phyloP scores from a whole-genome alignment of 805 yeast species.

The Barnettozyma salicaria region DNA sequence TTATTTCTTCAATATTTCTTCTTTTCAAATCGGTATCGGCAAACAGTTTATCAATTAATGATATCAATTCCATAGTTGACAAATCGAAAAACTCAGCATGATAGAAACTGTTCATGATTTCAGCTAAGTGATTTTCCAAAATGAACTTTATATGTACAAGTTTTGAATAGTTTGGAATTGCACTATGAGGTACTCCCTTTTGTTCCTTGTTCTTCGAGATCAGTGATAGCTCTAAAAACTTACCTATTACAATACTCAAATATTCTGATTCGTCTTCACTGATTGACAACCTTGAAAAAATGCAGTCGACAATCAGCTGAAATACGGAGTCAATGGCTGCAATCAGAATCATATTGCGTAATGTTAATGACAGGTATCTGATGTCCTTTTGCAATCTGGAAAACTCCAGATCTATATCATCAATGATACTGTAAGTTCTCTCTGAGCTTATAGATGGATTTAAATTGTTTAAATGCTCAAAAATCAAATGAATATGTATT shows the following conservation, averaged over 20 bases:
- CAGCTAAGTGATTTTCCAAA: conserved; percentile 32
- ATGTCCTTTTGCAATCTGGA: conserved; percentile 7
- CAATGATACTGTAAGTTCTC: conserved; percentile 12
- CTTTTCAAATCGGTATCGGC: conserved; percentile 35
- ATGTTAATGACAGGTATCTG: conserved; percentile 4
- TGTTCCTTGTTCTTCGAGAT: conserved; percentile 9
- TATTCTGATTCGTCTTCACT: conserved; percentile 24
- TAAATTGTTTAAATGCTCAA: conserved; percentile 12
- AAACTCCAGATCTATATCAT: conserved; percentile 12
- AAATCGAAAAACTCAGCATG: conserved; percentile 36
- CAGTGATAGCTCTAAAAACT: conserved; percentile 14
- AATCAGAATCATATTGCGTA: conserved; percentile 6
- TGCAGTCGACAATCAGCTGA: conserved; percentile 15
- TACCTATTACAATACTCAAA: conserved; percentile 14
- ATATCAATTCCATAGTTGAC: conserved; percentile 31
- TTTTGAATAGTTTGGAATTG: conserved; percentile 19
- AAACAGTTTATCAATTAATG: conserved; percentile 33
- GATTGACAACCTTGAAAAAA: conserved; percentile 16
- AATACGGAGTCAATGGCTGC: conserved; percentile 19
- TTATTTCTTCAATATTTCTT: conserved; percentile 32
- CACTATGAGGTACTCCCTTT: conserved; percentile 4
- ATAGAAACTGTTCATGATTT: conserved; percentile 35
- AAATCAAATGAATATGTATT: conserved; percentile 5
- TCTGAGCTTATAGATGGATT: conserved; percentile 17
- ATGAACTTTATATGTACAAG: conserved; percentile 20